phyloP scores from a whole-genome alignment of 306 rosid genomes.

The Pterocarpus macrocarpus region DNA sequence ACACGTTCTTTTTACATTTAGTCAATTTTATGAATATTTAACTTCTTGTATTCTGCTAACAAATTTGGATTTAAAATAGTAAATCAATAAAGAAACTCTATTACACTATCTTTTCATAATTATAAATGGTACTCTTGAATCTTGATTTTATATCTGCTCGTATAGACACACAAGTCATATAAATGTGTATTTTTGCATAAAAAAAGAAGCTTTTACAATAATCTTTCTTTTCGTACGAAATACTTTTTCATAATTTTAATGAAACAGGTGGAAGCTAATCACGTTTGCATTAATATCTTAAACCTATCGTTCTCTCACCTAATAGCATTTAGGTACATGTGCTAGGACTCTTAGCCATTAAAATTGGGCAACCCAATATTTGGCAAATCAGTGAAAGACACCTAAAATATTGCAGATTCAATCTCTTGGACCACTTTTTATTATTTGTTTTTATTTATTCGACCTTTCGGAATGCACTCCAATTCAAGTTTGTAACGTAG shows the following conservation, averaged over 20 bases:
- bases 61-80: not conserved
- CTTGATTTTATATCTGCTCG: not conserved
- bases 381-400: constrained; percentile 25
- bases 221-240: too few species aligned
- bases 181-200: not conserved
- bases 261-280: constrained; percentile 39
- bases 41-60: not conserved
- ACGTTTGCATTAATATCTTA: constrained; percentile 44
- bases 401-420: constrained; percentile 32
- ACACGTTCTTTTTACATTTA: not conserved
- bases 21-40: not conserved
- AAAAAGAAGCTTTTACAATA: not conserved
- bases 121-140: not conserved
- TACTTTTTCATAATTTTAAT: not conserved
- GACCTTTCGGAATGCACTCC: not conserved
- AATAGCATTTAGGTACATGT: constrained; percentile 29
- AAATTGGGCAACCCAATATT: constrained; percentile 8
- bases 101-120: not conserved
- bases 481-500: constrained; percentile 4
- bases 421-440: constrained; percentile 30
- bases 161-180: not conserved
- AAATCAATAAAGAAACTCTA: not conserved
- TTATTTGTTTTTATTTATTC: not conserved
- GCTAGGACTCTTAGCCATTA: constrained; percentile 22
- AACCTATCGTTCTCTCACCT: constrained; percentile 42